Evolutionary conservation across 306 rosid genomes (phyloP), one percentile per base, ranked within the genome.

Genomic region (Lablab purpureus): DNA sequence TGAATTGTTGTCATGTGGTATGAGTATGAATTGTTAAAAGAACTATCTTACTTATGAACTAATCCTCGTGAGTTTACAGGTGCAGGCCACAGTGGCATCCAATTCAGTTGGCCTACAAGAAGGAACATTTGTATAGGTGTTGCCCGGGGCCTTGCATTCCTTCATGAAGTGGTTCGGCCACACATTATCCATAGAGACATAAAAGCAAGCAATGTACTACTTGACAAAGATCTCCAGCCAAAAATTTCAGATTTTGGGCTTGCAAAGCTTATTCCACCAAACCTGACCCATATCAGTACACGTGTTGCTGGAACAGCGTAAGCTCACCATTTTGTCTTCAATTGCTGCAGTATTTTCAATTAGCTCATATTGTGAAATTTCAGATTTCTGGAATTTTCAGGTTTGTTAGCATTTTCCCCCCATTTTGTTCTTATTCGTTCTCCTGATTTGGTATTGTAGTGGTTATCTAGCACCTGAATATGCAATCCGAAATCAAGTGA

Each of bases 381-480:
- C 64, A 17, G 80, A 45, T 43, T 37, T 34, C 45, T 34, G 43
- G 37, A 80, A 40, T 47, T 68, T 54, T 84, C 55, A 50, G 11
- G 6, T 77, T 62, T 28, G 9, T 43, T 4, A 41, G 17, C 34
- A 41, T 7, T 47, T 19, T 47, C 25, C 67, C 22, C 5, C 14
- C 37, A 27, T 27, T 76, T 73, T 18, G 36, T 34, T 50, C 63
- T 32, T 27, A 67, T 50, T 34, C 19, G 22, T 73, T 50, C 69
- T 28, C 73, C 17, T n/a, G 45, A 13, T 87, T 45, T 80, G 80
- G 60, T 73, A 76, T 13, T 87, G 67, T 25, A 94, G 98, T 78
- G 98, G 98, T 56, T 94, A 94, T 79, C 15, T 94, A 65, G 98
- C 98, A 18, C 98, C 98, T 43, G 98, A 94, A 65, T 94, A 90